phyloP scores from a whole-genome alignment of 2,329 filamentous ascomycete species.

The Sporothrix euskadiensis region DNA sequence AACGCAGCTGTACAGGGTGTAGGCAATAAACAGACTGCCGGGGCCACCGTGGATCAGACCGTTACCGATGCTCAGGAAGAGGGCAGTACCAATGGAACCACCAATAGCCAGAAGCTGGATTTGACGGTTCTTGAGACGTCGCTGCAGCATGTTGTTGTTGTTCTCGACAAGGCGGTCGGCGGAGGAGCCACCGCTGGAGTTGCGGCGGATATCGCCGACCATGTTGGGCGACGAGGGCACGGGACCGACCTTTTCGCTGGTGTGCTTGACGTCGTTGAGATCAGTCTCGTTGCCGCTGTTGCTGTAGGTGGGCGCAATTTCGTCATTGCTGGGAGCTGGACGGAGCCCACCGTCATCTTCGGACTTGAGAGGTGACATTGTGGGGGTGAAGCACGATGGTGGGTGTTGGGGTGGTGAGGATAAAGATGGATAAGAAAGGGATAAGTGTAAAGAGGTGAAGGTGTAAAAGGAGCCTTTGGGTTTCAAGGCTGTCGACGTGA shows the following conservation, averaged over 20 bases:
- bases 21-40: conserved; percentile 56
- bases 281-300: conserved; percentile 12
- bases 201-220: conserved; percentile 7
- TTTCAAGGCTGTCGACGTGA: neutral
- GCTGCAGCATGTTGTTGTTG: conserved; percentile 43
- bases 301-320: neutral
- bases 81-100: conserved; percentile 58
- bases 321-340: neutral
- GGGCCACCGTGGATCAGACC: conserved; percentile 42
- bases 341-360: neutral
- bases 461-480: neutral
- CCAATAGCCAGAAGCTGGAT: conserved; percentile 62
- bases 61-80: conserved; percentile 63
- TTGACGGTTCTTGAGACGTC: conserved; percentile 55
- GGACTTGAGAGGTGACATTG: conserved; percentile 11
- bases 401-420: neutral
- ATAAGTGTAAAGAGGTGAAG: neutral
- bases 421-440: neutral
- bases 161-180: conserved; percentile 37
- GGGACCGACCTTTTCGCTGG: neutral
- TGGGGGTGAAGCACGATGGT: neutral
- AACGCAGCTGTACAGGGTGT: conserved; percentile 55
- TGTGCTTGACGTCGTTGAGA: neutral
- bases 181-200: conserved; percentile 16
- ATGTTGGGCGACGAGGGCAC: neutral